Evolutionary conservation across 225 moss, liverwort and hornwort species (phyloP).

Genomic region (Sphagnum tenellum): DNA sequence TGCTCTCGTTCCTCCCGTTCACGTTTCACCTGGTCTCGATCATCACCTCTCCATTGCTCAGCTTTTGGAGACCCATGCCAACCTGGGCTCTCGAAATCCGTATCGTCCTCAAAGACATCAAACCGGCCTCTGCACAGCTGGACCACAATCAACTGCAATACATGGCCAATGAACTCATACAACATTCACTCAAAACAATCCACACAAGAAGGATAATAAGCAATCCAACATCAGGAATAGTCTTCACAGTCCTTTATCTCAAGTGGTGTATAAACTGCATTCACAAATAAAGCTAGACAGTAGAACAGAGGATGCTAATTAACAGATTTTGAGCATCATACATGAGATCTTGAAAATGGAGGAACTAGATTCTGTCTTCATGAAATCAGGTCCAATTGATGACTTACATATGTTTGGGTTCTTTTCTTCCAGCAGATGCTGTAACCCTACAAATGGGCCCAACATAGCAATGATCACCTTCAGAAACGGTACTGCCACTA

Average conservation of each 20-base stretch:
- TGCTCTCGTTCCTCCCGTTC: constrained; percentile 46
- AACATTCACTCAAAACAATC: no score
- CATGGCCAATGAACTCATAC: no score
- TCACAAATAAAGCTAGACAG: no score
- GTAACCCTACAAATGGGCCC: constrained; percentile 37
- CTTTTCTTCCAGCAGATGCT: constrained; percentile 49
- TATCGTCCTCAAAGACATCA: constrained; percentile 61
- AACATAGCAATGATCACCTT: constrained; percentile 15
- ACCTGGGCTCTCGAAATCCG: constrained; percentile 39
- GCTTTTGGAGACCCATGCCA: constrained; percentile 46
- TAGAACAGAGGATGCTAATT: no score
- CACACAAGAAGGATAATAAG: no score
- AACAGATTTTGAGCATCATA: no score
- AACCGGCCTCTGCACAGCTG: constrained; percentile 52
- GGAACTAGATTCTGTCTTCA: no score
- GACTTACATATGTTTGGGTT: constrained; percentile 65
- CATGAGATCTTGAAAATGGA: no score
- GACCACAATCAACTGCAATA: neutral
- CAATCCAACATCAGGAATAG: no score
- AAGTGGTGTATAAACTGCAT: no score
- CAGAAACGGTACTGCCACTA: neutral
- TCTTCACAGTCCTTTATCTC: no score
- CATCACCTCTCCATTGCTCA: constrained; percentile 39
- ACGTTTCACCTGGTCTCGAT: constrained; percentile 28
- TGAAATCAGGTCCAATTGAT: no score